Evolutionary conservation across 805 yeast genomes (phyloP), one percentile per base, ranked within the genome.

Genomic region (Millerozyma miso): DNA sequence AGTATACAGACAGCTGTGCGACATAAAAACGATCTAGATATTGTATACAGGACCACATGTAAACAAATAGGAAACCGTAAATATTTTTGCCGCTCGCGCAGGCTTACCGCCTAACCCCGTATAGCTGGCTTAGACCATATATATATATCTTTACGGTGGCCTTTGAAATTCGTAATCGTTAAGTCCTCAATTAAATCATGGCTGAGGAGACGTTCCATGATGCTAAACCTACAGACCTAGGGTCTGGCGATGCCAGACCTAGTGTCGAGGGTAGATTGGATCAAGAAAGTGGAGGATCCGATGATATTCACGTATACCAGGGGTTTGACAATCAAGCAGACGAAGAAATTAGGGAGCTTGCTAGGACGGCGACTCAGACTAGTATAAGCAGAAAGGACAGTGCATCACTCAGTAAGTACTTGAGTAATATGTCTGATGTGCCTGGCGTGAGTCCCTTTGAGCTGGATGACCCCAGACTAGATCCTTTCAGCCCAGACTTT

Each of bases 401-500:
- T 4, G 55, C 44, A 18, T 68, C 59, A 19, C 58, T 69, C 42
- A 51, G 59, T 43, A 58, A 55, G 41, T 67, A 67, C 36, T 60
- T 79, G 48, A 62, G 79, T 2, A 68, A 76, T 41, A 73, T 78
- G 79, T 70, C 79, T 3, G 67, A 67, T 40, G 78, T 75, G 19
- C 79, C 79, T 0, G 82, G 82, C 43, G 58, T 67, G 1, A 51
- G 53, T 35, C 75, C 81, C 1, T 67, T 54, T 40, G 51, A 53
- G 3, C 38, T 41, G 3, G 34, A 50, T 40, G 63, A 69, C 44
- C 69, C 76, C 19, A 58, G 69, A 43, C 61, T 81, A 48, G 79
- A 81, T 54, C 87, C 87, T 0, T 61, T 64, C 17, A 65, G 74
- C 39, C 80, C 74, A 16, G 52, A 71, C 4, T 81, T 81, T 54